Evolutionary conservation across 1,284 basidiomycete species (phyloP).

Genomic region (Austroboletus novae-zelandiae): DNA sequence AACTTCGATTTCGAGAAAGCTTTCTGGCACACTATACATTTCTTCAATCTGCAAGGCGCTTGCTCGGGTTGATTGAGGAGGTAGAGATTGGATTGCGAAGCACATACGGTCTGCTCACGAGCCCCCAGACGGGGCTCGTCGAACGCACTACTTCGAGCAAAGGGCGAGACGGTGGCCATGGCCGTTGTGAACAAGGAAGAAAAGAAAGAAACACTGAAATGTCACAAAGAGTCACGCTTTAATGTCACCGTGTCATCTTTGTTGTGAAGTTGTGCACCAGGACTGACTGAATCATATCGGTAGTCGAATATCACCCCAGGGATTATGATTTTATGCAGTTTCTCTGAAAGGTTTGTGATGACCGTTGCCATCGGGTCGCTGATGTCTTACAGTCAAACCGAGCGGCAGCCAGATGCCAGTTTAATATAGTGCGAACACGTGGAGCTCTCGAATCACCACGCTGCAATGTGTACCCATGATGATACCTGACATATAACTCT

Average conservation of each 20-base stretch:
- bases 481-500: too few relatives aligned
- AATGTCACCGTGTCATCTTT: slow-evolving; percentile 20
- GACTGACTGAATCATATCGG: too few relatives aligned
- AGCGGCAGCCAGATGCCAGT: too few relatives aligned
- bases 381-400: too few relatives aligned
- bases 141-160: slow-evolving; percentile 72
- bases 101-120: slow-evolving; percentile 79
- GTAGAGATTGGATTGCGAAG: slow-evolving; percentile 14
- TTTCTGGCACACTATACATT: slow-evolving; percentile 97
- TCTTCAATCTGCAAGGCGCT: slow-evolving; percentile 79
- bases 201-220: slow-evolving; percentile 9
- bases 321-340: too few relatives aligned
- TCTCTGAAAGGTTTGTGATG: too few relatives aligned
- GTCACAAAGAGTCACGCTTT: slow-evolving; percentile 28
- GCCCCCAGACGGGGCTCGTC: slow-evolving; percentile 68
- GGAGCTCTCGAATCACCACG: too few relatives aligned
- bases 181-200: slow-evolving; percentile 23
- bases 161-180: slow-evolving; percentile 75
- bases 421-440: too few relatives aligned
- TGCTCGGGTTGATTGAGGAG: slow-evolving; percentile 33
- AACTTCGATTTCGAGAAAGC: slow-evolving; percentile 98
- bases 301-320: too few relatives aligned
- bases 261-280: too few relatives aligned
- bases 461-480: too few relatives aligned
- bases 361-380: too few relatives aligned